Evolutionary conservation across 2,329 filamentous ascomycete genomes (phyloP).

Genomic region (Sphaceloma murrayae): DNA sequence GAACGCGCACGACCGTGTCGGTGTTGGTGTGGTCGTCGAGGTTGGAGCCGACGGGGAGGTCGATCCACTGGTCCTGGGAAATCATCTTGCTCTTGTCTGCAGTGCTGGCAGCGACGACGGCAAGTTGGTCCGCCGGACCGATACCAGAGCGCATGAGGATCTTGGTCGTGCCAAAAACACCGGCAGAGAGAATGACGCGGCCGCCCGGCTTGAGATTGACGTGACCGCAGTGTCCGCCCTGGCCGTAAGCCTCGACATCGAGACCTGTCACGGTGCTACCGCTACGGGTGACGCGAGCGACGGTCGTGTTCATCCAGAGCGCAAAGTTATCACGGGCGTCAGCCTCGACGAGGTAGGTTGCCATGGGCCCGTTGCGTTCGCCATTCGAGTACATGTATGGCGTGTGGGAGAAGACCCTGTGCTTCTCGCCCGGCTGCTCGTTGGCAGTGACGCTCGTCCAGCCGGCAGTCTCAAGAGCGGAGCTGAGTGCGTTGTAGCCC

Average conservation of each 20-base stretch:
- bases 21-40: slow-evolving; percentile 49
- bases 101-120: slow-evolving; percentile 35
- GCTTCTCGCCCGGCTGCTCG: slow-evolving; percentile 51
- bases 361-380: slow-evolving; percentile 59
- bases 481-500: slow-evolving; percentile 53
- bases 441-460: slow-evolving; percentile 57
- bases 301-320: slow-evolving; percentile 56
- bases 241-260: slow-evolving; percentile 50
- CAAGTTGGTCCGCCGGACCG: slow-evolving; percentile 46
- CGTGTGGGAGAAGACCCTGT: slow-evolving; percentile 53
- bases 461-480: slow-evolving; percentile 49
- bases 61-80: slow-evolving; percentile 39
- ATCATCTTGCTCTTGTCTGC: slow-evolving; percentile 37
- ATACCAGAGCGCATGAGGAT: slow-evolving; percentile 61
- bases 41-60: slow-evolving; percentile 44
- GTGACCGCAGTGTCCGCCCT: slow-evolving; percentile 48
- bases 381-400: slow-evolving; percentile 59
- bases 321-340: slow-evolving; percentile 54
- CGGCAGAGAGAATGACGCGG: slow-evolving; percentile 58
- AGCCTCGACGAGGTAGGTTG: slow-evolving; percentile 59
- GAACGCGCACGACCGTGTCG: slow-evolving; percentile 43
- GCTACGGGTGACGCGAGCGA: slow-evolving; percentile 56
- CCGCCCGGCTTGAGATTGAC: slow-evolving; percentile 52
- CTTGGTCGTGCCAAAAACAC: slow-evolving; percentile 60
- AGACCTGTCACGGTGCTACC: slow-evolving; percentile 56